Conservation (phyloP, 2,329 filamentous ascomycete species). For the Aureobasidium sp. region DNA sequence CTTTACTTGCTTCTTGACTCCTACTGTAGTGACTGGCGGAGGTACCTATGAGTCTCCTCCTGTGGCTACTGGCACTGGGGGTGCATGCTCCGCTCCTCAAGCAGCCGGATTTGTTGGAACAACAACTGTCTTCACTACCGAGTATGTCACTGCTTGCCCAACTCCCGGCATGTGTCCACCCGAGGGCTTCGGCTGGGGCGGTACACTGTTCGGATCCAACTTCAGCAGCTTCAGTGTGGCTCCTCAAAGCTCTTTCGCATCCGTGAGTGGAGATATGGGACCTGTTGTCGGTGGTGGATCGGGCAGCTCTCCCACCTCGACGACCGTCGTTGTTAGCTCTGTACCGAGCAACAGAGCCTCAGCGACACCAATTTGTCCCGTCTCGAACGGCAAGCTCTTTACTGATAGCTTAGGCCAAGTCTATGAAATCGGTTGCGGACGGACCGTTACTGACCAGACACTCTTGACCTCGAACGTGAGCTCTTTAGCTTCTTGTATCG, state of each 20-base stretch:
- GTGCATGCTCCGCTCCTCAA: conserved; percentile 15
- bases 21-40: conserved; percentile 17
- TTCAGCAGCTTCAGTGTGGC: conserved; percentile 3
- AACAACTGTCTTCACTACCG: conserved; percentile 24
- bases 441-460: conserved; percentile 17
- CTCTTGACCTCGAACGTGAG: conserved; percentile 19
- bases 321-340: not conserved
- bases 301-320: not conserved
- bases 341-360: conserved; percentile 7
- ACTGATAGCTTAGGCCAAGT: conserved; percentile 20
- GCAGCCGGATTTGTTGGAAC: conserved; percentile 18
- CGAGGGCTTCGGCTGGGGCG: conserved; percentile 8
- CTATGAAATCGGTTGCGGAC: conserved; percentile 23
- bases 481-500: conserved; percentile 22
- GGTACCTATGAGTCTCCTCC: not conserved
- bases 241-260: not conserved
- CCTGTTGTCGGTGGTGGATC: not conserved
- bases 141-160: conserved; percentile 24
- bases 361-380: conserved; percentile 21
- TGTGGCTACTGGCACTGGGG: not conserved
- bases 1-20: conserved; percentile 23
- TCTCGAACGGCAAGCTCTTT: conserved; percentile 18
- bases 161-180: conserved; percentile 22
- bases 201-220: conserved; percentile 8
- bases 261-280: not conserved